Evolutionary conservation across 257 asterid species (phyloP).

Genomic region (Solanum peruvianum): DNA sequence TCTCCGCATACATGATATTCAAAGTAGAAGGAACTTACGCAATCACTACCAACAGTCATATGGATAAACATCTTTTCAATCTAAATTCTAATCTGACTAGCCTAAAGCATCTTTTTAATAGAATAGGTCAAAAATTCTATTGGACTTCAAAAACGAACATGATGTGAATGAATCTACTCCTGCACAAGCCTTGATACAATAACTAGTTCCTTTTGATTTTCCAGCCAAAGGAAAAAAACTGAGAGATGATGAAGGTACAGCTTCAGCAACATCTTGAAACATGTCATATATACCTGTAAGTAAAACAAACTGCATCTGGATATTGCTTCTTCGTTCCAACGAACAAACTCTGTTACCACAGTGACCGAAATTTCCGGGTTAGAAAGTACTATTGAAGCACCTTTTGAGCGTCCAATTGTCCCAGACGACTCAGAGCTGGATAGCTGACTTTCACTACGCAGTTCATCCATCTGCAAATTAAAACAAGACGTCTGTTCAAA

Average conservation of each 20-base stretch:
- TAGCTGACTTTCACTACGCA: slow-evolving; percentile 63
- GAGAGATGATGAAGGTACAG: neutral
- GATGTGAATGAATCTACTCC: neutral
- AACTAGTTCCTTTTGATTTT: neutral
- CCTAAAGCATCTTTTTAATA: neutral
- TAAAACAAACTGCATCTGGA: slow-evolving; percentile 75
- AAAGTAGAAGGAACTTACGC: neutral
- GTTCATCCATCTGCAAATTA: slow-evolving; percentile 74
- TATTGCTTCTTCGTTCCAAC: slow-evolving; percentile 96
- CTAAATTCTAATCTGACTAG: neutral
- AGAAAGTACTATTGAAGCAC: slow-evolving; percentile 70
- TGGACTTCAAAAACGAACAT: neutral
- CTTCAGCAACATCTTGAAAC: neutral
- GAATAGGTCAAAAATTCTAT: neutral
- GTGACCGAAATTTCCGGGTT: slow-evolving; percentile 87
- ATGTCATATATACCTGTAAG: slow-evolving; percentile 49
- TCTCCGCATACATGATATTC: neutral
- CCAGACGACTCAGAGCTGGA: slow-evolving; percentile 61
- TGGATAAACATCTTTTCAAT: neutral
- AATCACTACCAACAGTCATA: neutral
- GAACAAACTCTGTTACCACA: slow-evolving; percentile 92
- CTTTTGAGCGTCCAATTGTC: slow-evolving; percentile 92
- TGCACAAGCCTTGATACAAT: neutral
- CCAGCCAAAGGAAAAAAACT: neutral
- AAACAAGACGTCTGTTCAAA: slow-evolving; percentile 1